Percentiles rank a stretch among this genome's conserved stretches.
Evolutionary conservation across 2,329 filamentous ascomycete genomes (phyloP).

Genomic region (Elsinoe perseae): DNA sequence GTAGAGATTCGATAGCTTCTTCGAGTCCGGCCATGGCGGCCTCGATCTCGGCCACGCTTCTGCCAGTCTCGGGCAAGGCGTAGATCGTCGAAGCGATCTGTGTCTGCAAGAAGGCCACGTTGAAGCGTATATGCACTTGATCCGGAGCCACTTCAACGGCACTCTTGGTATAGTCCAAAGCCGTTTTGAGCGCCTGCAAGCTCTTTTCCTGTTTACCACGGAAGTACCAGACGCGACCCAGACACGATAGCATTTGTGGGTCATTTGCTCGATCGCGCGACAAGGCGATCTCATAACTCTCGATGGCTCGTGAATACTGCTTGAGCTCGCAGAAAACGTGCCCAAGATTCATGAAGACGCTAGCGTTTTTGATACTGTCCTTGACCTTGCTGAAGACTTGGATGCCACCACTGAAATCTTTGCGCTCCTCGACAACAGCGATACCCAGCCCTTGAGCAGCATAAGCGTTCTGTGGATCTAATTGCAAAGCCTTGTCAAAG

Average conservation of each 20-base stretch:
- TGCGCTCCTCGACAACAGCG: slow-evolving; percentile 87
- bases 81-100: slow-evolving; percentile 80
- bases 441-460: slow-evolving; percentile 95
- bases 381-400: slow-evolving; percentile 84
- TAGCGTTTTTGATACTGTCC: slow-evolving; percentile 81
- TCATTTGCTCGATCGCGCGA: slow-evolving; percentile 73
- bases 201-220: slow-evolving; percentile 64
- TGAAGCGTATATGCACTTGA: slow-evolving; percentile 90
- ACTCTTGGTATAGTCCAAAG: slow-evolving; percentile 56
- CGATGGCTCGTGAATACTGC: slow-evolving; percentile 85
- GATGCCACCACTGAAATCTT: slow-evolving; percentile 73
- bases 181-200: slow-evolving; percentile 54
- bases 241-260: slow-evolving; percentile 70
- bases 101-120: slow-evolving; percentile 94
- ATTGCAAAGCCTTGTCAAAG: slow-evolving; percentile 90
- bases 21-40: slow-evolving; percentile 74
- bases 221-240: slow-evolving; percentile 80
- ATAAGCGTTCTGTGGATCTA: slow-evolving; percentile 94
- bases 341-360: slow-evolving; percentile 85
- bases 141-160: slow-evolving; percentile 72
- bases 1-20: slow-evolving; percentile 67
- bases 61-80: slow-evolving; percentile 63
- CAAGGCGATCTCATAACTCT: slow-evolving; percentile 84
- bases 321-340: slow-evolving; percentile 86
- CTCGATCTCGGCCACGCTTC: slow-evolving; percentile 72